A percentile compares a stretch with the other conserved stretches of the same genome.
phyloP scores from a whole-genome alignment of 495 filamentous ascomycete genomes.

The Penicillium ochrochloron region DNA sequence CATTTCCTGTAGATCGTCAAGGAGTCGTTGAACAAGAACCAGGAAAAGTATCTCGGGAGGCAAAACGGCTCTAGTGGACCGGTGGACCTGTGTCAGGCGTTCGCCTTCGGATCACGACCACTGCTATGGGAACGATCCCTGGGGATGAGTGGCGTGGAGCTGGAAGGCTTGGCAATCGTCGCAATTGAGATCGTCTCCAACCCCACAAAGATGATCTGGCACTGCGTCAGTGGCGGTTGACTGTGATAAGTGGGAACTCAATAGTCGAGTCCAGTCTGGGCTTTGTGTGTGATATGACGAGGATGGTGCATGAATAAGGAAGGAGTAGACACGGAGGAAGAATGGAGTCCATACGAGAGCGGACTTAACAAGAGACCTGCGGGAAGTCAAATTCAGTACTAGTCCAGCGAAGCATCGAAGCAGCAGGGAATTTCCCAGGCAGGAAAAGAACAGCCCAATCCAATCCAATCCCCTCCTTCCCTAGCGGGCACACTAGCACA shows the following conservation, averaged over 20 bases:
- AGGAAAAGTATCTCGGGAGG: background rate
- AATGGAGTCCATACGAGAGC: background rate
- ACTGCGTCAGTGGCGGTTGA: conserved; percentile 16
- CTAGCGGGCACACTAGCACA: background rate
- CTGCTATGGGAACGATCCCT: background rate
- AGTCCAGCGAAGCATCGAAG: conserved; percentile 1
- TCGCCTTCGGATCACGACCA: background rate
- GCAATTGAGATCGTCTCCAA: conserved; percentile 14
- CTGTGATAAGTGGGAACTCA: conserved; percentile 11
- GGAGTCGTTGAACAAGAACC: background rate
- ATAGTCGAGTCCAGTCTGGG: background rate
- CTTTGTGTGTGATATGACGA: conserved; percentile 2
- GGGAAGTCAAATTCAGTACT: background rate
- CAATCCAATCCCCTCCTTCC: background rate
- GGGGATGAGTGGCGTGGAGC: conserved; percentile 14
- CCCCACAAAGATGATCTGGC: conserved; percentile 24
- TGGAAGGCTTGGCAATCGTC: conserved; percentile 15
- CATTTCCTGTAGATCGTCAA: background rate
- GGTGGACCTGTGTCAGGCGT: background rate
- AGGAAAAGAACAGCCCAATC: background rate
- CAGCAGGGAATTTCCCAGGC: background rate
- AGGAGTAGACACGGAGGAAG: background rate
- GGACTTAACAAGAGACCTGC: background rate
- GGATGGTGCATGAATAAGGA: background rate
- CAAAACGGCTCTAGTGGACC: background rate